Conservation (phyloP, 106 monocot species). For the Xerophyta viscosa region DNA sequence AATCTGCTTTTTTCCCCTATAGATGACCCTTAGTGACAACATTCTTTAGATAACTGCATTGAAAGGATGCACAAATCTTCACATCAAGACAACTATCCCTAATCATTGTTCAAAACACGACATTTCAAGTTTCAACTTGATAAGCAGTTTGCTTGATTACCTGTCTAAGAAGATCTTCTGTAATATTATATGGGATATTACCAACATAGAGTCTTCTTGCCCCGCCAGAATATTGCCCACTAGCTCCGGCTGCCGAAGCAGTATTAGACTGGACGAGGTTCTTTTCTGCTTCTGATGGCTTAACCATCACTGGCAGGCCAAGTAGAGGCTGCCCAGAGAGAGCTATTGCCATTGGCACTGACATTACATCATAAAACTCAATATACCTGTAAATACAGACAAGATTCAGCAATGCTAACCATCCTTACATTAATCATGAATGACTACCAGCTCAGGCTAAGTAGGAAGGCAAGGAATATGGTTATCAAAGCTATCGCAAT, state of each 20-base stretch:
- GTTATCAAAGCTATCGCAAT: too few species aligned
- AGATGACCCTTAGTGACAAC: too few species aligned
- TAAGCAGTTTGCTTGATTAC: slow-evolving; percentile 20
- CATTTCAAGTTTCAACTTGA: too few species aligned
- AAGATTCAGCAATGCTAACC: too few species aligned
- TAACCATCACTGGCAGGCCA: slow-evolving; percentile 91
- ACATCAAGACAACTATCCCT: too few species aligned
- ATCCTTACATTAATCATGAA: too few species aligned
- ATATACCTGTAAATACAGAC: slow-evolving; percentile 58
- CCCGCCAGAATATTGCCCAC: slow-evolving; percentile 54
- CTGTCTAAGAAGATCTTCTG: slow-evolving; percentile 83
- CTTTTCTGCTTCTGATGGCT: slow-evolving; percentile 96
- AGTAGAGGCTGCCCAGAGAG: slow-evolving; percentile 76
- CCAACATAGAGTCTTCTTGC: slow-evolving; percentile 91
- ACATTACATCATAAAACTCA: slow-evolving; percentile 96
- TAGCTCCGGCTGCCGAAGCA: slow-evolving; percentile 31
- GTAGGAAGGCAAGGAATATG: too few species aligned
- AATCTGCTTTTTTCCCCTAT: too few species aligned
- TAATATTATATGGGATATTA: slow-evolving; percentile 84
- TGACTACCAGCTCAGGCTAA: too few species aligned
- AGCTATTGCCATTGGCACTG: slow-evolving; percentile 97
- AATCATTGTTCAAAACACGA: too few species aligned
- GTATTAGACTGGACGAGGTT: slow-evolving; percentile 81
- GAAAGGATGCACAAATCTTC: too few species aligned
- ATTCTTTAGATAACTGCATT: too few species aligned